phyloP scores from a whole-genome alignment of 31 red algal genomes.

The Odonthalia washingtoniensis region DNA sequence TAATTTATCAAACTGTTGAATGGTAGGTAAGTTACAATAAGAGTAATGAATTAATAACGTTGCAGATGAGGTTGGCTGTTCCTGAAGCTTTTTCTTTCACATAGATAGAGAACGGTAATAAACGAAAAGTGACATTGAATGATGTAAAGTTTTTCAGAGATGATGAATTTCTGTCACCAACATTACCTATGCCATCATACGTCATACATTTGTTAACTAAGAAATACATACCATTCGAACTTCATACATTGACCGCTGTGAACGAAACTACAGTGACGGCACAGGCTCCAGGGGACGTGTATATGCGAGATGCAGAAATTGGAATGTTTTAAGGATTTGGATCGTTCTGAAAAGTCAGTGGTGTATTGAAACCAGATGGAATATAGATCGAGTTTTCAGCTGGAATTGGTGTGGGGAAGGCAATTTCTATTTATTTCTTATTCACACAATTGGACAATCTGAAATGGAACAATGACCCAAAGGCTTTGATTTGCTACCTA shows the following conservation, averaged over 20 bases:
- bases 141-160: no score
- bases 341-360: conserved; percentile 48
- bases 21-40: not conserved
- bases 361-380: conserved; percentile 22
- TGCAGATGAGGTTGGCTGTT: no score
- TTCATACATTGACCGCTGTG: not conserved
- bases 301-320: conserved; percentile 63
- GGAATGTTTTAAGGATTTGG: conserved; percentile 66
- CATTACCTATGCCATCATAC: not conserved
- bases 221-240: conserved; percentile 46
- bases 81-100: not conserved
- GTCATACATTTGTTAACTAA: not conserved
- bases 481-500: conserved; percentile 67
- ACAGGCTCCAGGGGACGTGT: conserved; percentile 58
- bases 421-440: conserved; percentile 74
- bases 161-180: no score
- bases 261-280: no score
- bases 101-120: not conserved
- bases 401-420: conserved; percentile 76
- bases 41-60: not conserved
- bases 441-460: conserved; percentile 73
- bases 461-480: conserved; percentile 66
- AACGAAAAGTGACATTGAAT: not conserved
- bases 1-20: not conserved
- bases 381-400: conserved; percentile 61